Evolutionary conservation across 345 rosid genomes (phyloP), one percentile per base, ranked within the genome.

Genomic region (Sisymbrium irio): DNA sequence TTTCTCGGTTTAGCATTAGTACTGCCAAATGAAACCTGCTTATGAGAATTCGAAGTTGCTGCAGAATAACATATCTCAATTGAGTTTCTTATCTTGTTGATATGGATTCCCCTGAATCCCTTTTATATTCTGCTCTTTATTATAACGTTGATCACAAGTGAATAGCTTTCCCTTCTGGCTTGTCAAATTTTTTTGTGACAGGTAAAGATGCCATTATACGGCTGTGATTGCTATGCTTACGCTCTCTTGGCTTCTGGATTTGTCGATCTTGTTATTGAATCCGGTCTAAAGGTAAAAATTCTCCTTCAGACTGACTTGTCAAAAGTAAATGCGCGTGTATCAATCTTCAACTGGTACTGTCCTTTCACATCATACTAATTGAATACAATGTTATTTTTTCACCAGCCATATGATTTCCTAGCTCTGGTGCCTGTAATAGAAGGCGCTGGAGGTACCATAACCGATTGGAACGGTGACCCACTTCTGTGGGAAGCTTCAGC

Each of bases 221-320:
- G 99, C 41, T 92, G 99, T 74, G 99, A 95, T 79, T 95, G 99
- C 85, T 92, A 95, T 41, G 98, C 98, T 61, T 95, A 88, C 78
- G 98, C 99, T 37, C 97, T 95, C 63, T 54, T 95, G 83, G 93
- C 99, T 69, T 91, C 98, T 49, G 99, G 99, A 64, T 85, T 61
- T 65, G 99, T 95, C 53, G 99, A 95, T 88, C 96, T 92, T 56
- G 99, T 92, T 36, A 75, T 92, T 11, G 99, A 95, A 77, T 95
- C 98, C 7, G 96, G 96, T 71, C 88, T 95, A 44, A 86, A 85
- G 97, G 98, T 95, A 87, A 66, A 56, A 62, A n/a, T 46, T 54
- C 7, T 53, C 27, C 12, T 22, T 76, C 33, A 25, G 65, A 76
- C 36, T 62, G n/a, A 53, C 17, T 46, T 36, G 11, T 79, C 42